phyloP scores from a whole-genome alignment of 306 rosid species.

The Citrullus colocynthis region DNA sequence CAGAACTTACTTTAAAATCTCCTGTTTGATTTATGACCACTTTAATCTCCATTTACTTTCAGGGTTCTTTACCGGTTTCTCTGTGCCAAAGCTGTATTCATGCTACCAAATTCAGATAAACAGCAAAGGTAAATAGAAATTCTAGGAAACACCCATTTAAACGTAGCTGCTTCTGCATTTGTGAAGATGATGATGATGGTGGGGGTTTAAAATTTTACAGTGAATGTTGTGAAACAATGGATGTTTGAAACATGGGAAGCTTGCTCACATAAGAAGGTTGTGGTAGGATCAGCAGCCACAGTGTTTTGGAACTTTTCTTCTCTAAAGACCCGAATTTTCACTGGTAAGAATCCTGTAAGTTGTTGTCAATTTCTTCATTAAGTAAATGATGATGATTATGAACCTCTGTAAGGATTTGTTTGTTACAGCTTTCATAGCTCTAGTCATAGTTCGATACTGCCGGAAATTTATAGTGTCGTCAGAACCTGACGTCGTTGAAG shows the following conservation, averaged over 20 bases:
- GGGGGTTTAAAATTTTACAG: constrained; percentile 25
- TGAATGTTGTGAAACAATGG: constrained; percentile 33
- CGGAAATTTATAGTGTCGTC: constrained; percentile 40
- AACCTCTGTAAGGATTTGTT: neutral
- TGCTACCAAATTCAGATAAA: constrained; percentile 47
- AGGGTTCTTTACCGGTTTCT: constrained; percentile 71
- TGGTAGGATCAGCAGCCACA: constrained; percentile 32
- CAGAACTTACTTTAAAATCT: neutral
- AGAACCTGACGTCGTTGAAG: constrained; percentile 25
- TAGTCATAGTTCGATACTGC: constrained; percentile 48
- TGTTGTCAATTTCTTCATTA: neutral
- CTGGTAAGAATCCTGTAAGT: constrained; percentile 26
- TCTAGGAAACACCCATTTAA: neutral
- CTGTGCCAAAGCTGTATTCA: constrained; percentile 64
- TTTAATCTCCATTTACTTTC: neutral
- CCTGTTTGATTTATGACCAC: neutral
- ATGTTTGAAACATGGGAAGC: constrained; percentile 53
- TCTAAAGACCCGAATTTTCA: constrained; percentile 51
- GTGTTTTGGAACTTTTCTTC: constrained; percentile 78
- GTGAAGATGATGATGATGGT: neutral
- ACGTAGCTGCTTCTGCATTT: neutral
- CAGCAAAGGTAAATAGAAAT: constrained; percentile 35
- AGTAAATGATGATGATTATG: constrained; percentile 7
- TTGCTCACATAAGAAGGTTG: constrained; percentile 74
- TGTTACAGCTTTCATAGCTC: constrained; percentile 58